Evolutionary conservation across 1,284 basidiomycete genomes (phyloP).

Genomic region (Sparassis latifolia): DNA sequence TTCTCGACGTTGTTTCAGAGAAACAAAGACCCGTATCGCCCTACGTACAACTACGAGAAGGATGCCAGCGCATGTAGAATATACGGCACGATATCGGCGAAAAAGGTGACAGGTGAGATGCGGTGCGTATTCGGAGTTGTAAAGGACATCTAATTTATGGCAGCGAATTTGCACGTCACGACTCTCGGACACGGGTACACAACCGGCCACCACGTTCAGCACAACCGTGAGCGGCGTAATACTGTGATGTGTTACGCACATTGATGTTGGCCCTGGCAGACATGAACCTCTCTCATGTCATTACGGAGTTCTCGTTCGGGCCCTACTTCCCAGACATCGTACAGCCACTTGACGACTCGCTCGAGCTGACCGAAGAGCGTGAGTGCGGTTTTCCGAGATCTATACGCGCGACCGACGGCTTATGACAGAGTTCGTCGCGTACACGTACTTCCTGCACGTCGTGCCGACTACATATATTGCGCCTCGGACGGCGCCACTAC

Average conservation of each 20-base stretch:
- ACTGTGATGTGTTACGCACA: no score
- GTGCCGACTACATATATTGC: slow-evolving; percentile 92
- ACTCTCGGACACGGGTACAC: slow-evolving; percentile 93
- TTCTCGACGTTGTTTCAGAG: slow-evolving; percentile 50
- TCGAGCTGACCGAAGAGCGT: slow-evolving; percentile 80
- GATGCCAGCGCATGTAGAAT: slow-evolving; percentile 78
- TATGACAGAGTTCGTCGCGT: slow-evolving; percentile 78
- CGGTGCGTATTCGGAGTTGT: not conserved
- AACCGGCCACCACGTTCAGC: slow-evolving; percentile 83
- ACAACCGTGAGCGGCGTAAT: slow-evolving; percentile 51
- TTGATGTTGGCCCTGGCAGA: slow-evolving; percentile 36
- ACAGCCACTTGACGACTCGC: slow-evolving; percentile 90
- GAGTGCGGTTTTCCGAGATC: slow-evolving; percentile 27
- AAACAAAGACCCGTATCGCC: slow-evolving; percentile 45
- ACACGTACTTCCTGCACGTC: slow-evolving; percentile 93
- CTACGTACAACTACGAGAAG: slow-evolving; percentile 63
- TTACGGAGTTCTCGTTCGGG: slow-evolving; percentile 95
- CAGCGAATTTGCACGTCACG: slow-evolving; percentile 84
- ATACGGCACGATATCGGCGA: slow-evolving; percentile 80
- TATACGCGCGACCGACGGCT: not conserved
- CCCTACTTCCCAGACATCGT: slow-evolving; percentile 94
- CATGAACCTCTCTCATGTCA: slow-evolving; percentile 96
- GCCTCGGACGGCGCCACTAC: slow-evolving; percentile 50
- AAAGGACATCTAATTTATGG: not conserved
- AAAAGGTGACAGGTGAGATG: slow-evolving; percentile 77